Base-by-base conservation (phyloP, 1,284 basidiomycete genomes). In the Pterulicium gracile region DNA sequence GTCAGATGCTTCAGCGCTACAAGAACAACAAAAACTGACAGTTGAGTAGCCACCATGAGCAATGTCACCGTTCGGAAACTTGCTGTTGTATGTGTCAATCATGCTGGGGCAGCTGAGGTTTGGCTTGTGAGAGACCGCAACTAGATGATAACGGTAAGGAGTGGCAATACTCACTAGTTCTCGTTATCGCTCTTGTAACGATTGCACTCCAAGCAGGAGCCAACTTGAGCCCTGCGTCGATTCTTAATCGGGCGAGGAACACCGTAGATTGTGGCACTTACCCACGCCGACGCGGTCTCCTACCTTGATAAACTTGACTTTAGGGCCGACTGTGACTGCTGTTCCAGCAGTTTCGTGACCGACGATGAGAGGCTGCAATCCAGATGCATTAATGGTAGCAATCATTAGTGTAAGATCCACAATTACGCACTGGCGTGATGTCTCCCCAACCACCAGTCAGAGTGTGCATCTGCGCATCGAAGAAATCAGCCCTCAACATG, bases 11-110 rank as follows among this genome's bases (percentile, higher is more conserved):
- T n/a, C n/a, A n/a, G n/a, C n/a, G n/a, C n/a, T n/a, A n/a, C n/a
- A n/a, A n/a, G n/a, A n/a, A n/a, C n/a, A n/a, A n/a, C n/a, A n/a
- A n/a, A n/a, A n/a, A n/a, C n/a, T n/a, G n/a, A n/a, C 73, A 24
- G 77, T 79, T 3, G 77, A 71, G 64, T 83, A 86, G 4, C 85
- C 84, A 46, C 77, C 79, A 49, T 72, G 66, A 47, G 70, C 66
- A 55, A 72, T 64, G 14, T 70, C 65, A 7, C 74, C 75, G 52
- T 75, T 77, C 43, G 67, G 69, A 59, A 77, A 79, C 45, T 66
- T 64, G 15, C 58, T 56, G 55, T 75, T 61, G 40, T 63, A 63
- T 2, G 58, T 63, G 42, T 53, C 42, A 24, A 60, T 51, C 5
- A 49, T 32, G 15, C 59, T 50, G 3, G 47, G 42, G 48, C 59